phyloP scores from a whole-genome alignment of 371 early-diverging fungal genomes.

The Rhizoclosmatium hyalinum region DNA sequence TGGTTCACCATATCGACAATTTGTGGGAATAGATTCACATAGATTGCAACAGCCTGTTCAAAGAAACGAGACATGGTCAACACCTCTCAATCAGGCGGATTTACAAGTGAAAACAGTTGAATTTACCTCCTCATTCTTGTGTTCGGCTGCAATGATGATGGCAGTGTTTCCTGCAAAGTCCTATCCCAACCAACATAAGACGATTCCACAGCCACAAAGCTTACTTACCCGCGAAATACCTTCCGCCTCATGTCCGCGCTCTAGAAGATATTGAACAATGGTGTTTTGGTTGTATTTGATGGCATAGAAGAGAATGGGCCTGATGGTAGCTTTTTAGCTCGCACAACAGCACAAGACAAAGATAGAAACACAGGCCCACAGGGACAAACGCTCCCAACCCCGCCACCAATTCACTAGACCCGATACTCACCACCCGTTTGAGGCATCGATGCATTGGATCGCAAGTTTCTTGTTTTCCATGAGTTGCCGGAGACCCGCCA shows the following conservation, averaged over 20 bases:
- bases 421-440: constrained; percentile 44
- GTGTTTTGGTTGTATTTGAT: constrained; percentile 46
- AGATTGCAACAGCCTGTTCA: constrained; percentile 39
- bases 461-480: constrained; percentile 39
- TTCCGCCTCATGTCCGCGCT: constrained; percentile 42
- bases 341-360: not conserved
- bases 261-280: constrained; percentile 44
- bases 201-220: not conserved
- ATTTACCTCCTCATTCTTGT: constrained; percentile 41
- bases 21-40: constrained; percentile 41
- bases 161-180: constrained; percentile 51
- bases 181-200: constrained; percentile 17
- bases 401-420: not conserved
- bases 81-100: not conserved
- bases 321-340: not conserved
- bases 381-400: not conserved
- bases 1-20: constrained; percentile 39
- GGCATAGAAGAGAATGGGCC: constrained; percentile 56
- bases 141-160: constrained; percentile 45
- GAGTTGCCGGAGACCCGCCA: constrained; percentile 36
- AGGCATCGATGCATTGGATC: constrained; percentile 43
- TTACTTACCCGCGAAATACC: constrained; percentile 36
- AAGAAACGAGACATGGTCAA: not conserved
- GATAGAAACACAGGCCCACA: not conserved
- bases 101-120: not conserved